phyloP scores from a whole-genome alignment of 441 rosid genomes.

The Populus hybrid region DNA sequence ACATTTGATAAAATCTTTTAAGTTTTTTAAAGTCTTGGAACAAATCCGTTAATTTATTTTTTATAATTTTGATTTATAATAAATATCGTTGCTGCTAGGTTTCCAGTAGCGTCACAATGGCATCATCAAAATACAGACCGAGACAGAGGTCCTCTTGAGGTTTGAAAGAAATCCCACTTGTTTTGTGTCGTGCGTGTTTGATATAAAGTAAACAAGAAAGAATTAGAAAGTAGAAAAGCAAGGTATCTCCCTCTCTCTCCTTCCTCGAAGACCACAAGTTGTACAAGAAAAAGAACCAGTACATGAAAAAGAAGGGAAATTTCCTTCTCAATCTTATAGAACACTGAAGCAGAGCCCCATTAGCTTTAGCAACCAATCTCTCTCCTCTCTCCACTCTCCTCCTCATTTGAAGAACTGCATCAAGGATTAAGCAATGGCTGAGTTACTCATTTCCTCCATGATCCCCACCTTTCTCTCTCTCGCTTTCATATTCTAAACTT shows the following conservation, averaged over 20 bases:
- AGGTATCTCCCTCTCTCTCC: slow-evolving; percentile 2
- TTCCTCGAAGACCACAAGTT: no score
- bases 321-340: neutral
- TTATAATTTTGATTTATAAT: no score
- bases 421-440: slow-evolving; percentile 15
- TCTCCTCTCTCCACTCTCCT: no score
- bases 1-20: no score
- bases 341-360: neutral
- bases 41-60: no score
- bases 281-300: neutral
- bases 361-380: neutral
- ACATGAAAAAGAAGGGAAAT: neutral
- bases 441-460: slow-evolving; percentile 8
- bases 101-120: no score
- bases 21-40: no score
- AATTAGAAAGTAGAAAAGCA: neutral
- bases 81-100: no score
- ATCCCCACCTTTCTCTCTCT: neutral
- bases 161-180: no score
- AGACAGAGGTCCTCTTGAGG: neutral
- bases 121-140: neutral
- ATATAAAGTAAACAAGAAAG: neutral
- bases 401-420: neutral
- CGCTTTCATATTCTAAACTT: neutral
- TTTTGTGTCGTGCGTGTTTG: no score